These are phyloP conservation scores for Nothophoma quercina DNA, from an alignment of 2,329 filamentous ascomycete genomes.

Conservation along the genomic window DNA sequence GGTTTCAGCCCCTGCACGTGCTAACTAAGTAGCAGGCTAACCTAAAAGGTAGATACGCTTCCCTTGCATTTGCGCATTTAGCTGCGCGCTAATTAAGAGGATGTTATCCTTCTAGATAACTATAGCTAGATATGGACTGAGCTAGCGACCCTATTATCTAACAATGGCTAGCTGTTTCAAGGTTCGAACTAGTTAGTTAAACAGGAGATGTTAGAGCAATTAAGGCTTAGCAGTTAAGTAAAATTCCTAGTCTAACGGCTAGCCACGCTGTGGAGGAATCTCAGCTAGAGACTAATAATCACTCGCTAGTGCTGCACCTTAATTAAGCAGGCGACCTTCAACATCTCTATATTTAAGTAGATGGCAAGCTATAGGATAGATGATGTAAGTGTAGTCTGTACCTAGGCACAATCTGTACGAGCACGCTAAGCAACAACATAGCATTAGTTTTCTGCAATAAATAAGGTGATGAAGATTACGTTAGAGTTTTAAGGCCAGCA, in stretches of 20 bases:
- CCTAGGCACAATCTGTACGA: background rate
- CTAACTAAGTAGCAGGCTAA: slow-evolving; percentile 2
- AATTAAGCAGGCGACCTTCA: too few species aligned
- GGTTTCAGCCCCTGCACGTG: slow-evolving; percentile 3
- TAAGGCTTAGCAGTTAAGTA: too few species aligned
- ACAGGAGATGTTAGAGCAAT: too few species aligned
- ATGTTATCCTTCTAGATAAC: slow-evolving; percentile 5
- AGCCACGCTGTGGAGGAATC: too few species aligned
- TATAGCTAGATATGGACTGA: slow-evolving; percentile 1
- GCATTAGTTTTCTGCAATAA: slow-evolving; percentile 12
- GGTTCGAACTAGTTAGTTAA: too few species aligned
- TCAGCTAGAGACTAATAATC: too few species aligned
- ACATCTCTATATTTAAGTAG: too few species aligned
- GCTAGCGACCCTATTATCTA: too few species aligned
- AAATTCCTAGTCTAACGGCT: too few species aligned
- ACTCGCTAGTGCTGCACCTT: too few species aligned
- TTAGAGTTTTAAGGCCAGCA: slow-evolving; percentile 5
- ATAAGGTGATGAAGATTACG: slow-evolving; percentile 9
- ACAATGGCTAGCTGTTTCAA: too few species aligned
- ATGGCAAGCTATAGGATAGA: too few species aligned
- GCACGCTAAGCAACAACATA: slow-evolving; percentile 4
- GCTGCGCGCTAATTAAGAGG: slow-evolving; percentile 5
- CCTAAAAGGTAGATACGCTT: slow-evolving; percentile 1
- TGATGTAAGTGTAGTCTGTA: background rate
- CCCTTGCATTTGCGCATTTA: slow-evolving; percentile 3